Conservation (phyloP, 805 yeast species). For the Metschnikowia similis region DNA sequence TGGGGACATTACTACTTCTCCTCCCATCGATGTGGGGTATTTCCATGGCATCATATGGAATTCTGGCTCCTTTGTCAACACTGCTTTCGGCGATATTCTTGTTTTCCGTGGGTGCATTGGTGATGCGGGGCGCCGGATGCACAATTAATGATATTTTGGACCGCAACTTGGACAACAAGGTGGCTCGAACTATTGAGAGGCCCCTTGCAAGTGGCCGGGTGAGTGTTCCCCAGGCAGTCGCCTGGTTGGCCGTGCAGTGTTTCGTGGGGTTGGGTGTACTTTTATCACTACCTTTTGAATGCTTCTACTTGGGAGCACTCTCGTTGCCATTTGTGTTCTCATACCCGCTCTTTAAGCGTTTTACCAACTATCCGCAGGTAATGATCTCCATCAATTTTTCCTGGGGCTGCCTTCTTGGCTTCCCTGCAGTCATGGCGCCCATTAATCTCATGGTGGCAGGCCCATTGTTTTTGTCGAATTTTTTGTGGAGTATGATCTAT, state of each 20-base stretch:
- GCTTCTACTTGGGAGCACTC: slow-evolving; percentile 78
- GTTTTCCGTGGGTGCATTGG: slow-evolving; percentile 78
- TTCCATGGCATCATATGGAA: slow-evolving; percentile 76
- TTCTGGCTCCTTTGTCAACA: slow-evolving; percentile 63
- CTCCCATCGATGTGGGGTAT: slow-evolving; percentile 93
- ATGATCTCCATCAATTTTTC: slow-evolving; percentile 77
- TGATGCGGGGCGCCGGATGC: slow-evolving; percentile 98
- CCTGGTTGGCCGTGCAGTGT: slow-evolving; percentile 71
- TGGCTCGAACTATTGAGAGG: slow-evolving; percentile 80
- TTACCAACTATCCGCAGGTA: slow-evolving; percentile 93
- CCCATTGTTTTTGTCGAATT: slow-evolving; percentile 72
- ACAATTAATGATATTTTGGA: slow-evolving; percentile 90
- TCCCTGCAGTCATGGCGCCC: slow-evolving; percentile 88
- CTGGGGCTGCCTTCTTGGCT: slow-evolving; percentile 93
- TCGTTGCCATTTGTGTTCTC: slow-evolving; percentile 77
- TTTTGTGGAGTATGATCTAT: slow-evolving; percentile 91
- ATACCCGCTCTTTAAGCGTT: slow-evolving; percentile 90
- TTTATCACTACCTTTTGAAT: slow-evolving; percentile 68
- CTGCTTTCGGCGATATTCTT: slow-evolving; percentile 60
- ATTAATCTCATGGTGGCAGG: slow-evolving; percentile 72
- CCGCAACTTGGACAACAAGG: slow-evolving; percentile 75
- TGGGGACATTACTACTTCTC: slow-evolving; percentile 82
- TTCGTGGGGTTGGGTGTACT: slow-evolving; percentile 69
- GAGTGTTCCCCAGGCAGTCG: slow-evolving; percentile 60
- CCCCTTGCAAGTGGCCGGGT: slow-evolving; percentile 93